Evolutionary conservation across 2,329 filamentous ascomycete species (phyloP).

Genomic region (Cryphonectria radicalis): DNA sequence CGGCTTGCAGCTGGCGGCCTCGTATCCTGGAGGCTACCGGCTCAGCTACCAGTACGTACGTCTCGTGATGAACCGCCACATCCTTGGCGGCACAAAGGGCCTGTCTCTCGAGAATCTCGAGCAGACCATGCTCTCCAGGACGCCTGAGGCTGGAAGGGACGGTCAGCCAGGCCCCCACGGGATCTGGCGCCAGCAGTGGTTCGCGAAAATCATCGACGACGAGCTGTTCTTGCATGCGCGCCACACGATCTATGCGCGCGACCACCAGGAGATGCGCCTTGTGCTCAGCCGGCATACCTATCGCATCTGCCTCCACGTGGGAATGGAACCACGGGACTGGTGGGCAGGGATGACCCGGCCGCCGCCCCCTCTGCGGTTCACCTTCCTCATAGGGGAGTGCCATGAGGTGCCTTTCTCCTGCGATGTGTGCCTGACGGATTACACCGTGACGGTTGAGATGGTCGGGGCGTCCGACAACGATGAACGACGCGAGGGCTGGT

Average conservation of each 20-base stretch:
- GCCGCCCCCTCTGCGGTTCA: neutral
- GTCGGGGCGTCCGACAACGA: neutral
- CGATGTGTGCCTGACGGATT: slow-evolving; percentile 1
- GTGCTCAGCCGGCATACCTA: neutral
- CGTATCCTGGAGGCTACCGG: neutral
- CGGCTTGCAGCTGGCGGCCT: neutral
- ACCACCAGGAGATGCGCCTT: neutral
- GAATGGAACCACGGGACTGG: neutral
- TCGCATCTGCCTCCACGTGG: neutral
- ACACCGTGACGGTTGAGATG: neutral
- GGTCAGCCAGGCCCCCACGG: neutral
- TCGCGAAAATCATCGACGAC: neutral
- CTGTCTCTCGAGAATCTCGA: neutral
- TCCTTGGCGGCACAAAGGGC: neutral
- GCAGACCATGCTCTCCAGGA: neutral
- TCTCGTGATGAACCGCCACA: neutral
- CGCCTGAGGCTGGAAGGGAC: neutral
- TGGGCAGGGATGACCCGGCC: neutral
- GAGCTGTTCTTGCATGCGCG: neutral
- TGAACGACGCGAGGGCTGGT: neutral
- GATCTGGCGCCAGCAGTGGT: neutral
- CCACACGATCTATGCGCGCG: neutral
- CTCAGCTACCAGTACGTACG: neutral
- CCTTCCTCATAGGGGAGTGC: neutral
- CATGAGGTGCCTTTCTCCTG: neutral